Evolutionary conservation across 352 stramenopile species (phyloP).

Genomic region (Globisporangium nagaii): DNA sequence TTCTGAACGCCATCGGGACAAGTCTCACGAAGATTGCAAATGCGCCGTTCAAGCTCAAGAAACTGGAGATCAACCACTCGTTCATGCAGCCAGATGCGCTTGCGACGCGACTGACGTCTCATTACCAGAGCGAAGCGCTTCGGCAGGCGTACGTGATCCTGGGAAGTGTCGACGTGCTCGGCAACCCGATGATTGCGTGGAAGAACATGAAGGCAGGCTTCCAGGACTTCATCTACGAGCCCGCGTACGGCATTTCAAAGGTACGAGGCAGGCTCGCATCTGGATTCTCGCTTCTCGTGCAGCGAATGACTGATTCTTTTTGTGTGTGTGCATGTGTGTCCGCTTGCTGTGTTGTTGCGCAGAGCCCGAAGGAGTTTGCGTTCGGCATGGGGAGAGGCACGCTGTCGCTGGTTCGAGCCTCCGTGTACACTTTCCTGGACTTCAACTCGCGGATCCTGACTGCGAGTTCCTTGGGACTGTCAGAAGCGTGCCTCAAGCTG

Average conservation of each 20-base stretch:
- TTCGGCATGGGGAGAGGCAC: slow-evolving; percentile 76
- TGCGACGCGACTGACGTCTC: slow-evolving; percentile 55
- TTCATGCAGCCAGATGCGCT: slow-evolving; percentile 80
- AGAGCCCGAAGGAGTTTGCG: slow-evolving; percentile 76
- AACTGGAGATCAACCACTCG: slow-evolving; percentile 72
- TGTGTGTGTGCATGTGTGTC: neutral
- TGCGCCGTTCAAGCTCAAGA: slow-evolving; percentile 79
- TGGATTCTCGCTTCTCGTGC: no score
- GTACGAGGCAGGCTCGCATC: slow-evolving; percentile 12
- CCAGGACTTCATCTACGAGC: slow-evolving; percentile 80
- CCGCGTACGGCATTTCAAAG: slow-evolving; percentile 70
- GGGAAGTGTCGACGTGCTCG: slow-evolving; percentile 82
- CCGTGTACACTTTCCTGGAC: slow-evolving; percentile 83
- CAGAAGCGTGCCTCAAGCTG: slow-evolving; percentile 80
- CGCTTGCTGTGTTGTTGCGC: neutral
- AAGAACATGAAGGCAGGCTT: slow-evolving; percentile 78
- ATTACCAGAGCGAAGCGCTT: slow-evolving; percentile 86
- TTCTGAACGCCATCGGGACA: slow-evolving; percentile 83
- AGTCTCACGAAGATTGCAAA: slow-evolving; percentile 88
- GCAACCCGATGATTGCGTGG: slow-evolving; percentile 87
- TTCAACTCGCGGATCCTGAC: slow-evolving; percentile 86
- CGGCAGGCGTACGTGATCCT: slow-evolving; percentile 86
- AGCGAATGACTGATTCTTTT: no score
- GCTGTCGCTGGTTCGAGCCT: slow-evolving; percentile 74
- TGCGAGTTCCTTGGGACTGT: slow-evolving; percentile 72